Evolutionary conservation across 2,329 filamentous ascomycete genomes (phyloP).

Genomic region (Xylariaceae sp.): DNA sequence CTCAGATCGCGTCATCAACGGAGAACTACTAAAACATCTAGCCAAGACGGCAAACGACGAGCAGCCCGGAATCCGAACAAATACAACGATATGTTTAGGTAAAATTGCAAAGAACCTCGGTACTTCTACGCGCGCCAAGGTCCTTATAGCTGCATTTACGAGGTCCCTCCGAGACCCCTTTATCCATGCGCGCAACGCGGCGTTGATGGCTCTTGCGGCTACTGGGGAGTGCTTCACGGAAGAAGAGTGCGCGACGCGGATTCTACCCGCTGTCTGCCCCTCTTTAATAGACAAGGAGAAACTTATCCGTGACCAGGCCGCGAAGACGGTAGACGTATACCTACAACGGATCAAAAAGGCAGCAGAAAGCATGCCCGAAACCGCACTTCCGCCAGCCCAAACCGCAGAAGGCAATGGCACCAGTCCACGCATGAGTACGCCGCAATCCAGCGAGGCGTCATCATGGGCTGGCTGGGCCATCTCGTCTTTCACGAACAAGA

Average conservation of each 20-base stretch:
- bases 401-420: slow-evolving; percentile 41
- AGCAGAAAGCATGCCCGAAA: slow-evolving; percentile 72
- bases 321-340: slow-evolving; percentile 83
- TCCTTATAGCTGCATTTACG: slow-evolving; percentile 86
- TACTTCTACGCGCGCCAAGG: slow-evolving; percentile 72
- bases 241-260: slow-evolving; percentile 78
- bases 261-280: slow-evolving; percentile 80
- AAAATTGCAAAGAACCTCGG: slow-evolving; percentile 92
- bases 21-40: slow-evolving; percentile 82
- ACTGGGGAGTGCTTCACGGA: slow-evolving; percentile 83
- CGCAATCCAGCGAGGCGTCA: slow-evolving; percentile 56
- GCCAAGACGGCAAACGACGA: slow-evolving; percentile 97
- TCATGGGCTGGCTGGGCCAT: slow-evolving; percentile 96
- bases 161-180: slow-evolving; percentile 89
- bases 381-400: slow-evolving; percentile 61
- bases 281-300: slow-evolving; percentile 92
- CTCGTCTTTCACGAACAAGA: slow-evolving; percentile 94
- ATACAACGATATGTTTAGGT: slow-evolving; percentile 94
- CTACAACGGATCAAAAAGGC: slow-evolving; percentile 75
- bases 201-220: slow-evolving; percentile 77
- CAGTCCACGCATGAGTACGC: slow-evolving; percentile 69
- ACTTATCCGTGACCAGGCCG: slow-evolving; percentile 84
- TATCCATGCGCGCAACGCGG: slow-evolving; percentile 85
- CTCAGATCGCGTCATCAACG: slow-evolving; percentile 88
- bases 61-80: slow-evolving; percentile 93